Evolutionary conservation across 257 asterid genomes (phyloP).

Genomic region (Vinca minor): DNA sequence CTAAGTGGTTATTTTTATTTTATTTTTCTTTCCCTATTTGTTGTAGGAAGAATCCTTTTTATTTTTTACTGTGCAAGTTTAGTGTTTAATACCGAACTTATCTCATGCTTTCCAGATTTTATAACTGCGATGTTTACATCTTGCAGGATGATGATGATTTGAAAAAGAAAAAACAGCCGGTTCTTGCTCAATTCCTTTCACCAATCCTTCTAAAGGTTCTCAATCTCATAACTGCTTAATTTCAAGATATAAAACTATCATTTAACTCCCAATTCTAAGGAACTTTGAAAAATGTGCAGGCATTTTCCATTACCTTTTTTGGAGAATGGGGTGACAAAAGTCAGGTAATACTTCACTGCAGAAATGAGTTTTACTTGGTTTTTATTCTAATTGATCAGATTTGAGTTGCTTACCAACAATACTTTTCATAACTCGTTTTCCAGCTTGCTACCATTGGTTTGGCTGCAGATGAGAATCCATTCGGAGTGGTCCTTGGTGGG

Average conservation of each 20-base stretch:
- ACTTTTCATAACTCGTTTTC: slow-evolving; percentile 6
- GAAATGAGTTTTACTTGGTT: not conserved
- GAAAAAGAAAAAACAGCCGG: slow-evolving; percentile 71
- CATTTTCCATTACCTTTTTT: slow-evolving; percentile 94
- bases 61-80: not conserved
- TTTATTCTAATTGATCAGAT: not conserved
- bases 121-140: slow-evolving; percentile 1
- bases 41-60: not conserved
- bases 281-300: slow-evolving; percentile 39
- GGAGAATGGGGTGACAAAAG: slow-evolving; percentile 99
- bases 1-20: not conserved
- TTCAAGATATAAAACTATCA: slow-evolving; percentile 13
- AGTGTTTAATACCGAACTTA: not conserved
- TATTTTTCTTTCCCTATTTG: not conserved
- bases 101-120: not conserved
- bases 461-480: slow-evolving; percentile 99
- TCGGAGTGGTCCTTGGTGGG: slow-evolving; percentile 99
- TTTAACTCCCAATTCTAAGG: slow-evolving; percentile 5
- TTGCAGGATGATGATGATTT: slow-evolving; percentile 61
- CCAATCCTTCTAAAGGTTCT: slow-evolving; percentile 87
- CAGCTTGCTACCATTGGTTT: slow-evolving; percentile 98
- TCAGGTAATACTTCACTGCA: slow-evolving; percentile 46
- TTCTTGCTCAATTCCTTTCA: slow-evolving; percentile 77
- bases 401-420: not conserved
- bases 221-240: slow-evolving; percentile 6